Evolutionary conservation across 495 filamentous ascomycete species (phyloP).

Genomic region (Lasiosphaeria miniovina): DNA sequence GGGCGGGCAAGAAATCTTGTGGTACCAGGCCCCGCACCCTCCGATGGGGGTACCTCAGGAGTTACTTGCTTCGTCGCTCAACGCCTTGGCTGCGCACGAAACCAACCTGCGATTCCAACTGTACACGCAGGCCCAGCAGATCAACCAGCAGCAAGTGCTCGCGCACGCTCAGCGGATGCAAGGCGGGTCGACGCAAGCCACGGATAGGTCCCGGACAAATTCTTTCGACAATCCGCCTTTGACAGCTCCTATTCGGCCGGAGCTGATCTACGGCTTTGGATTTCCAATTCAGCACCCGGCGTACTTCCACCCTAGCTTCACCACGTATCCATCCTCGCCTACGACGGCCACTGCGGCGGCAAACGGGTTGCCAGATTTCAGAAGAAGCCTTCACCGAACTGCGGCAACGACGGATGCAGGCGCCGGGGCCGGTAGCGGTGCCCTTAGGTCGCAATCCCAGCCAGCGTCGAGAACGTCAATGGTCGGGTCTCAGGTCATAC

Average conservation of each 20-base stretch:
- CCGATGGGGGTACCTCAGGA: conserved; percentile 42
- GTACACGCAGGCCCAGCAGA: conserved; percentile 46
- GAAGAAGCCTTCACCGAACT: conserved; percentile 50
- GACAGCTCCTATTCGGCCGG: conserved; percentile 49
- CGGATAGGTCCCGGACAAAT: conserved; percentile 50
- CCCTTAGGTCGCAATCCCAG: conserved; percentile 56
- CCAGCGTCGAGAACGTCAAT: conserved; percentile 48
- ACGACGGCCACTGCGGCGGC: conserved; percentile 37
- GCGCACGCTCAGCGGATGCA: conserved; percentile 46
- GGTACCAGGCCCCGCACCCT: conserved; percentile 38
- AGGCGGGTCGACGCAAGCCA: conserved; percentile 24
- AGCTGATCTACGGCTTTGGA: conserved; percentile 39
- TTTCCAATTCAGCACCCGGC: conserved; percentile 23
- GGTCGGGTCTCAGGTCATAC: conserved; percentile 15
- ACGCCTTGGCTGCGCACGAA: conserved; percentile 35
- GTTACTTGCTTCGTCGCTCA: conserved; percentile 38
- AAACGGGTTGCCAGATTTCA: conserved; percentile 39
- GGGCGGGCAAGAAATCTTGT: conserved; percentile 38
- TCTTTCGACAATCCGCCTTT: conserved; percentile 53
- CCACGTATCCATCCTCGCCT: conserved; percentile 48
- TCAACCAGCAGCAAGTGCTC: conserved; percentile 42
- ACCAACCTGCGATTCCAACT: conserved; percentile 41
- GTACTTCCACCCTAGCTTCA: conserved; percentile 34
- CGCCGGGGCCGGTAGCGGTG: conserved; percentile 36
- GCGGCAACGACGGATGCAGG: conserved; percentile 36